A percentile compares a stretch with the other conserved stretches of the same genome.
These are phyloP conservation scores for Trifolium pratense DNA, from an alignment of 306 rosid genomes.

Conservation along the genomic window DNA sequence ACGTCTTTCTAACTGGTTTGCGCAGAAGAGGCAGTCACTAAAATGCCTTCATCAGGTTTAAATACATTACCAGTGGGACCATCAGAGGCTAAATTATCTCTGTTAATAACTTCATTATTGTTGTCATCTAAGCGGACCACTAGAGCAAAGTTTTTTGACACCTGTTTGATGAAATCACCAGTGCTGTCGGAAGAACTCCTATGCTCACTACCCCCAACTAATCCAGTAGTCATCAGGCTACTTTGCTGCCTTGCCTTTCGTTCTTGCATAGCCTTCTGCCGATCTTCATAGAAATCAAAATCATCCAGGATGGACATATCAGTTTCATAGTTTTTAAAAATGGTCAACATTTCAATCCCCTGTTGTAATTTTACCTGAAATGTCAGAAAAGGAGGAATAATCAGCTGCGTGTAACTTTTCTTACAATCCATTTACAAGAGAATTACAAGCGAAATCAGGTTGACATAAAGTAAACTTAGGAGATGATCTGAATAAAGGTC, in stretches of 20 bases:
- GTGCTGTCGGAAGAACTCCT: conserved; percentile 50
- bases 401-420: conserved; percentile 9
- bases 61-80: conserved; percentile 49
- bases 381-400: conserved; percentile 21
- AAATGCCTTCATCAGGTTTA: conserved; percentile 59
- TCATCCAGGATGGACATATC: conserved; percentile 80
- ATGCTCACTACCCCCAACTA: conserved; percentile 67
- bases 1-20: conserved; percentile 51
- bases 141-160: conserved; percentile 82
- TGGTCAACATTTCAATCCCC: conserved; percentile 76
- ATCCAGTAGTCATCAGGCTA: conserved; percentile 51
- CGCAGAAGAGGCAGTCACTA: conserved; percentile 59
- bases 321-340: conserved; percentile 75
- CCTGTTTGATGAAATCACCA: conserved; percentile 73
- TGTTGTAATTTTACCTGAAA: conserved; percentile 77
- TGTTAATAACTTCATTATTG: conserved; percentile 53
- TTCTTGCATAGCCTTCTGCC: conserved; percentile 87
- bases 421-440: neutral
- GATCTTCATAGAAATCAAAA: conserved; percentile 81
- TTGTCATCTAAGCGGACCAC: conserved; percentile 77
- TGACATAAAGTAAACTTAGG: neutral
- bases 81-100: conserved; percentile 53
- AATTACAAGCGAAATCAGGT: conserved; percentile 7
- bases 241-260: conserved; percentile 76
- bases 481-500: conserved; percentile 13